A percentile compares a stretch with the other conserved stretches of the same genome.
Evolutionary conservation across 1,284 basidiomycete species (phyloP).

Genomic region (Puccinia coronata): DNA sequence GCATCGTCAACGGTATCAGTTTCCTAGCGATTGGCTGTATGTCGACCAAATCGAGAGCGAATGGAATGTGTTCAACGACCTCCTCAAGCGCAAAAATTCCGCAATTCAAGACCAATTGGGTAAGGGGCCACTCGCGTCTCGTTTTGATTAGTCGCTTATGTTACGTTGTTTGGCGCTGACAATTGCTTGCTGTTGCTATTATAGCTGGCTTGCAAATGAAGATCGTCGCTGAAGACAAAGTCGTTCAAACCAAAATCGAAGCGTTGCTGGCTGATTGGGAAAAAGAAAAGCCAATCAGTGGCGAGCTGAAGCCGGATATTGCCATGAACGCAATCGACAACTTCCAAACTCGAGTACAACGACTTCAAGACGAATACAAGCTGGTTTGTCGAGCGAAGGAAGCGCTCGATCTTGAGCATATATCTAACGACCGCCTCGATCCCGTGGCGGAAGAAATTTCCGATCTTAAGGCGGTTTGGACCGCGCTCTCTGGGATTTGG

Average conservation of each 20-base stretch:
- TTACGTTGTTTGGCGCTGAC: constrained; percentile 45
- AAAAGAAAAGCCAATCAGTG: constrained; percentile 89
- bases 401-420: constrained; percentile 88
- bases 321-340: constrained; percentile 93
- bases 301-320: constrained; percentile 88
- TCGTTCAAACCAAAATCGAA: constrained; percentile 87
- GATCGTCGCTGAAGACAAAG: constrained; percentile 99
- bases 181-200: constrained; percentile 18
- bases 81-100: constrained; percentile 94
- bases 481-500: constrained; percentile 95
- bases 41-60: constrained; percentile 95
- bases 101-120: constrained; percentile 96
- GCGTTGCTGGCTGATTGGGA: constrained; percentile 93
- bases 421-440: constrained; percentile 83
- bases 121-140: too few species aligned
- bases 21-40: constrained; percentile 95
- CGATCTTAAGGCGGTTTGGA: constrained; percentile 98
- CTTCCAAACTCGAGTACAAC: constrained; percentile 84
- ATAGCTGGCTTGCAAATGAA: constrained; percentile 91
- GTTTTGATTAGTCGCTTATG: constrained; percentile 34
- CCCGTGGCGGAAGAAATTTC: constrained; percentile 92
- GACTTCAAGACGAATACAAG: constrained; percentile 88
- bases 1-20: constrained; percentile 93
- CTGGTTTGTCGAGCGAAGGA: constrained; percentile 94
- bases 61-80: constrained; percentile 98